phyloP scores from a whole-genome alignment of 257 asterid species.

The Rauvolfia tetraphylla region DNA sequence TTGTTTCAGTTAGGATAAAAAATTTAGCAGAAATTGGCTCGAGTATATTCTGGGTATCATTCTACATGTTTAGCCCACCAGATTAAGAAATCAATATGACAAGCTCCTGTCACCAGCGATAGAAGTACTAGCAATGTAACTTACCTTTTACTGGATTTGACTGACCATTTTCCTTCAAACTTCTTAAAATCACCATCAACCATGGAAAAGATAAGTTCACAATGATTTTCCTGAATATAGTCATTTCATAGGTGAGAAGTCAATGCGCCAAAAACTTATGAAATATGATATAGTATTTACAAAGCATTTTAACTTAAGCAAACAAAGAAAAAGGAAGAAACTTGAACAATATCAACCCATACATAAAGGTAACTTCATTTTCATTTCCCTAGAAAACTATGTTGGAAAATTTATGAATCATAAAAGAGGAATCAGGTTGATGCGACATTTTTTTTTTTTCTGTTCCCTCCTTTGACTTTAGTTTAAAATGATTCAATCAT shows the following conservation, averaged over 20 bases:
- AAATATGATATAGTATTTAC: neutral
- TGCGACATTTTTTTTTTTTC: neutral
- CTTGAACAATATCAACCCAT: neutral
- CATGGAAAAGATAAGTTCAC: slow-evolving; percentile 85
- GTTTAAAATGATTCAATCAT: neutral
- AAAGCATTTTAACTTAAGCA: neutral
- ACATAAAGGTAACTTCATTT: neutral
- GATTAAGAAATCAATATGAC: neutral
- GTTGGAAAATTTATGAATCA: neutral
- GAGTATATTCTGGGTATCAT: no score
- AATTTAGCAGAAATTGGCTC: neutral
- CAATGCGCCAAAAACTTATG: neutral
- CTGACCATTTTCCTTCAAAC: slow-evolving; percentile 94
- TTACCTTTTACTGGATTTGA: slow-evolving; percentile 66
- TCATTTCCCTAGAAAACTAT: neutral
- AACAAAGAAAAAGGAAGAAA: neutral
- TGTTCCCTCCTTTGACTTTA: neutral
- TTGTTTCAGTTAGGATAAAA: neutral
- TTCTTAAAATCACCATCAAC: slow-evolving; percentile 98
- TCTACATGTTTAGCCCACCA: neutral
- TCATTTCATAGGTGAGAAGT: slow-evolving; percentile 4
- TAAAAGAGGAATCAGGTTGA: neutral
- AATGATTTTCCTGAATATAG: slow-evolving; percentile 46
- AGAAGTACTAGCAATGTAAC: neutral
- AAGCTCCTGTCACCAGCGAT: neutral